Percentiles rank a stretch among this genome's conserved stretches.
Conservation (phyloP, 495 filamentous ascomycete genomes). For the Daldinia bambusicola region DNA sequence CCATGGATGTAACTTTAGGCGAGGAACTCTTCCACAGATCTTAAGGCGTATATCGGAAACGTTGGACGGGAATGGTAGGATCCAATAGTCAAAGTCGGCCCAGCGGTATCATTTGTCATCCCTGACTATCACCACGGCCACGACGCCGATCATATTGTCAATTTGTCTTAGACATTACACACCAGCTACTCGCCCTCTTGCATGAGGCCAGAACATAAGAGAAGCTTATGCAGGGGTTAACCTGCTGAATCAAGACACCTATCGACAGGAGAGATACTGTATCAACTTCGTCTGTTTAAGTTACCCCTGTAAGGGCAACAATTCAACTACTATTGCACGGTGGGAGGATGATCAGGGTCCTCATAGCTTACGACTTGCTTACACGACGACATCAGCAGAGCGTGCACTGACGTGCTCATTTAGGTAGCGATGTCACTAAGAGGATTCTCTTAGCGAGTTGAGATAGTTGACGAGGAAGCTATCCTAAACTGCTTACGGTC, state of each 20-base stretch:
- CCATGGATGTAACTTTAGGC: conserved; percentile 45
- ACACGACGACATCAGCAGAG: conserved; percentile 24
- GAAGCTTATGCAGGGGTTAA: conserved; percentile 40
- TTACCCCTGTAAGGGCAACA: conserved; percentile 18
- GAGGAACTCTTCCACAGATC: conserved; percentile 31
- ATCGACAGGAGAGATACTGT: conserved; percentile 19
- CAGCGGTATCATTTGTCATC: conserved; percentile 43
- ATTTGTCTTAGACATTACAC: conserved; percentile 43
- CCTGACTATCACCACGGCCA: conserved; percentile 35
- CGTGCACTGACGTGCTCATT: conserved; percentile 24
- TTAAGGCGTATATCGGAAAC: conserved; percentile 46
- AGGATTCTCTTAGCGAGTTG: conserved; percentile 1
- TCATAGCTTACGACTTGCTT: conserved; percentile 26
- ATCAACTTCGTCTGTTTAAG: conserved; percentile 22
- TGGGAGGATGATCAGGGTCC: conserved; percentile 35
- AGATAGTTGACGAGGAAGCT: conserved; percentile 35
- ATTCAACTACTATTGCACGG: conserved; percentile 9
- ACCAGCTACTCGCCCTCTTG: conserved; percentile 21
- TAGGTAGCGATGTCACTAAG: conserved; percentile 13
- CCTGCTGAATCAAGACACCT: conserved; percentile 28
- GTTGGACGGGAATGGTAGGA: conserved; percentile 34
- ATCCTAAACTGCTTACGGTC: conserved; percentile 15
- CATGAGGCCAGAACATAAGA: conserved; percentile 26
- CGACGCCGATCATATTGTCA: conserved; percentile 42
- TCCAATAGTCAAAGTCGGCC: conserved; percentile 36